A percentile compares a stretch with the other conserved stretches of the same genome.
Evolutionary conservation across 2,329 filamentous ascomycete genomes (phyloP).

Genomic region (Aspergillus udagawae): DNA sequence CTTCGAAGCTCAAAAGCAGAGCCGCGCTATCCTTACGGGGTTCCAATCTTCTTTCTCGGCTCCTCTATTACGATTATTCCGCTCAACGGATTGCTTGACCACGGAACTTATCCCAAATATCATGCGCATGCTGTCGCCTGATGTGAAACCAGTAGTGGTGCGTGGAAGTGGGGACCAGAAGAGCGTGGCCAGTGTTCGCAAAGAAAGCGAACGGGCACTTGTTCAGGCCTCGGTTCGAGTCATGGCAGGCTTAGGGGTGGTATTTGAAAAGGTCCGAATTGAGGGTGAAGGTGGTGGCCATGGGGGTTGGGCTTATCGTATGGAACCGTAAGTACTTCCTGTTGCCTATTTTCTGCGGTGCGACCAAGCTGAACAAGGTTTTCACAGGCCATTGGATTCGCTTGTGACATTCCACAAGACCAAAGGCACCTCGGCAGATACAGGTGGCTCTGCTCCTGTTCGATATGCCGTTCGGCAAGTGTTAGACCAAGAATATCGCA

Average conservation of each 20-base stretch:
- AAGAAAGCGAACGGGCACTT: slow-evolving; percentile 76
- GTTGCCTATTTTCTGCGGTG: neutral
- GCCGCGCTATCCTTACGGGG: slow-evolving; percentile 66
- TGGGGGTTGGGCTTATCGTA: slow-evolving; percentile 78
- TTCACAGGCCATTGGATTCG: slow-evolving; percentile 63
- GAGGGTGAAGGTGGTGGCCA: slow-evolving; percentile 61
- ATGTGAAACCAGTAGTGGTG: slow-evolving; percentile 86
- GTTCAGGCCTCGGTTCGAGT: slow-evolving; percentile 75
- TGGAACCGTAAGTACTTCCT: slow-evolving; percentile 75
- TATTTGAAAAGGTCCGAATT: slow-evolving; percentile 74
- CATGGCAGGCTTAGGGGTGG: slow-evolving; percentile 76
- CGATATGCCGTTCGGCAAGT: slow-evolving; percentile 94
- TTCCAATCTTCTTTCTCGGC: slow-evolving; percentile 70
- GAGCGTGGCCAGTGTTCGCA: slow-evolving; percentile 78
- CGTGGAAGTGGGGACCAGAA: slow-evolving; percentile 62
- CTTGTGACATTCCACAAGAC: slow-evolving; percentile 61
- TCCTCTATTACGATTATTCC: slow-evolving; percentile 70
- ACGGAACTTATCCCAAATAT: slow-evolving; percentile 83
- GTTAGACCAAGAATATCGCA: slow-evolving; percentile 82
- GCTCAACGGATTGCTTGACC: slow-evolving; percentile 71
- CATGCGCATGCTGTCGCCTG: slow-evolving; percentile 76
- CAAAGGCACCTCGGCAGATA: slow-evolving; percentile 40
- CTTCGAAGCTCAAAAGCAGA: slow-evolving; percentile 74
- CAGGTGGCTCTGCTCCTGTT: slow-evolving; percentile 63
- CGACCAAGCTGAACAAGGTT: slow-evolving; percentile 6